Percentiles rank a stretch among this genome's conserved stretches.
Conservation (phyloP, 352 stramenopile genomes). For the Blastocystis sp. region DNA sequence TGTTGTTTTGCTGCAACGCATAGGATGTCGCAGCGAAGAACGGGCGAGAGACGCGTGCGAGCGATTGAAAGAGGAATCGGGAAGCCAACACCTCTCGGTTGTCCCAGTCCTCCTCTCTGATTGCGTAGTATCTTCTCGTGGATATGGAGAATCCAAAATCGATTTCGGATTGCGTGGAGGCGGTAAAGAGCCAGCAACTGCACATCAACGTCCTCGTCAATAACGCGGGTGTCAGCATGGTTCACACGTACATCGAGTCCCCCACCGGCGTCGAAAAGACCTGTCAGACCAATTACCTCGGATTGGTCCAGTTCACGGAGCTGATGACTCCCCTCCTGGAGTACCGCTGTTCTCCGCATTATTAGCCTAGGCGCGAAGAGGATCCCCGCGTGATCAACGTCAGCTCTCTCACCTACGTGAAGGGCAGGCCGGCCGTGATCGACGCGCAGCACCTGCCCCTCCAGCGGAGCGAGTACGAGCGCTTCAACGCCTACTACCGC, state of each 20-base stretch:
- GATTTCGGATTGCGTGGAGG: slow-evolving; percentile 36
- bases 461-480: background rate
- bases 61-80: slow-evolving; percentile 9
- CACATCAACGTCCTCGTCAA: slow-evolving; percentile 61
- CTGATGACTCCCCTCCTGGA: slow-evolving; percentile 24
- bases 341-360: background rate
- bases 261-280: slow-evolving; percentile 38
- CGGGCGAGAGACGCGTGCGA: slow-evolving; percentile 23
- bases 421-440: background rate
- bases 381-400: slow-evolving; percentile 28
- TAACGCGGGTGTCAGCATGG: slow-evolving; percentile 52
- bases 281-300: slow-evolving; percentile 62
- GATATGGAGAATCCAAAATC: slow-evolving; percentile 35
- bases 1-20: background rate
- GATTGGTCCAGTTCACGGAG: slow-evolving; percentile 42
- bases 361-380: background rate
- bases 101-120: background rate
- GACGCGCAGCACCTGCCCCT: background rate
- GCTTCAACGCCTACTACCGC: slow-evolving; percentile 26
- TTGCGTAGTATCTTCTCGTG: slow-evolving; percentile 23
- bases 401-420: slow-evolving; percentile 18
- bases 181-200: background rate
- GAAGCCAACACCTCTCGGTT: slow-evolving; percentile 18
- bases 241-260: slow-evolving; percentile 38
- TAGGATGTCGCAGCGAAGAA: slow-evolving; percentile 33